phyloP scores from a whole-genome alignment of 768 basidiomycete species.

The Rhizopogon rudus region DNA sequence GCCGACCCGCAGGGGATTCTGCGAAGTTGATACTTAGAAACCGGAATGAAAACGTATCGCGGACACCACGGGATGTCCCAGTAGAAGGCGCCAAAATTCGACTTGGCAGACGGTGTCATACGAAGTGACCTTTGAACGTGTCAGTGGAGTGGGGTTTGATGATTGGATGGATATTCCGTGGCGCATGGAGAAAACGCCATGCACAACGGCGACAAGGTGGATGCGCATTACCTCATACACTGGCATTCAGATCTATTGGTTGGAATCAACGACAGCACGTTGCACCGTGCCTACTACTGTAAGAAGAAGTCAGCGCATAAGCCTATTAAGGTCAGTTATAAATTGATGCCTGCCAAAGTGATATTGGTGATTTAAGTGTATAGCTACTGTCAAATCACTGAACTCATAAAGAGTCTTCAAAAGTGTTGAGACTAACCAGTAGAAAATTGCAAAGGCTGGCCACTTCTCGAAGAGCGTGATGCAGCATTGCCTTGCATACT shows the following conservation, averaged over 20 bases:
- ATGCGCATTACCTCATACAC: background rate
- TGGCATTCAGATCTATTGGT: slow-evolving; percentile 6
- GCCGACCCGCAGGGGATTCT: slow-evolving; percentile 1
- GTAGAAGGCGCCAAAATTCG: slow-evolving; percentile 9
- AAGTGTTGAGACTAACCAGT: background rate
- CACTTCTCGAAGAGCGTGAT: background rate
- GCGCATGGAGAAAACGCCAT: background rate
- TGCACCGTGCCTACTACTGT: slow-evolving; percentile 5
- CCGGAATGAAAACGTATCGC: slow-evolving; percentile 14
- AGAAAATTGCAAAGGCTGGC: background rate
- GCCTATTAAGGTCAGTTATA: background rate
- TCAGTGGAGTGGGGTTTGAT: slow-evolving; percentile 14
- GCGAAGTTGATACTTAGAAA: slow-evolving; percentile 15
- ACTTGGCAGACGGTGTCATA: slow-evolving; percentile 12
- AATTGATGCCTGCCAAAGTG: slow-evolving; percentile 3
- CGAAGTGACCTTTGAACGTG: slow-evolving; percentile 16
- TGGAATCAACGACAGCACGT: background rate
- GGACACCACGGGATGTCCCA: slow-evolving; percentile 14
- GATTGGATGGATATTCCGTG: background rate
- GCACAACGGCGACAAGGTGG: background rate
- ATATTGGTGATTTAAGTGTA: slow-evolving; percentile 4
- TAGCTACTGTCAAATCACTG: slow-evolving; percentile 3
- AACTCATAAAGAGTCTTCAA: background rate
- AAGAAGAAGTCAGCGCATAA: slow-evolving; percentile 1
- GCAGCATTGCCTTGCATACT: background rate